A percentile compares a stretch with the other conserved stretches of the same genome.
Conservation (phyloP, 495 filamentous ascomycete species). For the Achaetomiella virescens region DNA sequence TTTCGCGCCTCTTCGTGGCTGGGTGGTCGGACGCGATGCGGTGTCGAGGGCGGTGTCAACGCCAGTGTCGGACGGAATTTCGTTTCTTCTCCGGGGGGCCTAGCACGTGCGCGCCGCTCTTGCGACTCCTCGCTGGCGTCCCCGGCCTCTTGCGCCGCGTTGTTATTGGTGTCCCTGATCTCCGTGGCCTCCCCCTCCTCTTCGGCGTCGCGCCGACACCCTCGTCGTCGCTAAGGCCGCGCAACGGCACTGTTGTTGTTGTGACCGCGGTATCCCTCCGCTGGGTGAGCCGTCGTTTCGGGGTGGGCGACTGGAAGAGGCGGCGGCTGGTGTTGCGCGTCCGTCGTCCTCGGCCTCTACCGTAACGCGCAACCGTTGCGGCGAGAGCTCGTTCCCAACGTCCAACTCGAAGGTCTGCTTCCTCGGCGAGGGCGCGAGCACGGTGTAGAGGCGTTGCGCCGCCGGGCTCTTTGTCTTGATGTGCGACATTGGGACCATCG, state of each 20-base stretch:
- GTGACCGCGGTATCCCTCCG: constrained; percentile 25
- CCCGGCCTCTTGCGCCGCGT: constrained; percentile 38
- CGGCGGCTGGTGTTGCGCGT: constrained; percentile 30
- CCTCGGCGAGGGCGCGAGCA: constrained; percentile 36
- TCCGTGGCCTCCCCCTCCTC: constrained; percentile 31
- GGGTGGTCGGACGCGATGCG: constrained; percentile 18
- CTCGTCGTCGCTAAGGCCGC: constrained; percentile 42
- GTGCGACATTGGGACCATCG: constrained; percentile 20
- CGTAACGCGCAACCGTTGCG: constrained; percentile 48
- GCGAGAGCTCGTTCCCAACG: constrained; percentile 42
- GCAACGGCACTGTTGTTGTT: constrained; percentile 45
- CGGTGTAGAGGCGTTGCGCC: constrained; percentile 23
- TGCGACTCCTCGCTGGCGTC: constrained; percentile 30
- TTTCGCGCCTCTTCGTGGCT: constrained; percentile 24
- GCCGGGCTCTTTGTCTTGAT: constrained; percentile 27
- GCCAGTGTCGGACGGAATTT: constrained; percentile 18
- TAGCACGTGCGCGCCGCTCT: not conserved
- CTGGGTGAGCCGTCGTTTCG: constrained; percentile 18
- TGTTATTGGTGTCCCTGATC: constrained; percentile 35
- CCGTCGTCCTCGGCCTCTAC: constrained; percentile 43
- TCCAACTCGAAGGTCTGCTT: constrained; percentile 51
- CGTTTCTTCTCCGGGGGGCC: constrained; percentile 17
- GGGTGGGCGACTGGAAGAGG: constrained; percentile 36
- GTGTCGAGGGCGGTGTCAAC: constrained; percentile 19
- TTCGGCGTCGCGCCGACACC: constrained; percentile 35